Conservation (phyloP, 352 stramenopile genomes). For the Phytophthora podocarpi region DNA sequence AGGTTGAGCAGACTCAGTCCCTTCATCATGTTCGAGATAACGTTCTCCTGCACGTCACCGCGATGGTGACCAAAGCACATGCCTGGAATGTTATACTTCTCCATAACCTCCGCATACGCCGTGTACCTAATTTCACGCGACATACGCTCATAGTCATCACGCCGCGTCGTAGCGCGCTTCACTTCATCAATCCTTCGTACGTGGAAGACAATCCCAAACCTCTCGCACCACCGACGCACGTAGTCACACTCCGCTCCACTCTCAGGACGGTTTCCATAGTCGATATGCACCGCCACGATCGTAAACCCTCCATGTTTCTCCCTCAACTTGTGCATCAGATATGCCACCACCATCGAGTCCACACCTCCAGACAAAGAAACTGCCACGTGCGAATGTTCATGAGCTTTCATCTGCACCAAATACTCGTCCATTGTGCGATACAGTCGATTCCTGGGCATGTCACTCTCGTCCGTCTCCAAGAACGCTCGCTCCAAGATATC, state of each 20-base stretch:
- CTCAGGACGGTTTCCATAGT: slow-evolving; percentile 97
- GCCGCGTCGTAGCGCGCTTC: slow-evolving; percentile 88
- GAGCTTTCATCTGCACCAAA: slow-evolving; percentile 51
- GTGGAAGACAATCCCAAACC: slow-evolving; percentile 81
- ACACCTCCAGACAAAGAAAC: slow-evolving; percentile 96
- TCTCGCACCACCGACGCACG: slow-evolving; percentile 89
- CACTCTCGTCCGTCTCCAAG: slow-evolving; percentile 66
- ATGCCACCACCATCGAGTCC: slow-evolving; percentile 98
- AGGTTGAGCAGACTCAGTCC: slow-evolving; percentile 92
- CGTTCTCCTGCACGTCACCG: slow-evolving; percentile 98
- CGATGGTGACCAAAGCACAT: slow-evolving; percentile 97
- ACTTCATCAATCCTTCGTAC: slow-evolving; percentile 92
- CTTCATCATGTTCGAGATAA: slow-evolving; percentile 98
- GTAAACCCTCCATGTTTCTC: slow-evolving; percentile 53
- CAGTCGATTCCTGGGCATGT: slow-evolving; percentile 71
- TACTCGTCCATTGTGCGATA: slow-evolving; percentile 80
- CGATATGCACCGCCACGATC: slow-evolving; percentile 95
- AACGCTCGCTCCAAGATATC: slow-evolving; percentile 76
- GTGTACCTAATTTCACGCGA: slow-evolving; percentile 94
- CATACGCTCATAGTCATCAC: slow-evolving; percentile 96
- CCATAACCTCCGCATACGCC: slow-evolving; percentile 90
- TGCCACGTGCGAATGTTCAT: slow-evolving; percentile 57
- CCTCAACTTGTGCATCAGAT: slow-evolving; percentile 90
- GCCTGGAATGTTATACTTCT: slow-evolving; percentile 70
- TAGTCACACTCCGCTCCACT: slow-evolving; percentile 92